These are phyloP conservation scores for Mycena amicta DNA, from an alignment of 768 basidiomycete genomes.

Conservation along the genomic window DNA sequence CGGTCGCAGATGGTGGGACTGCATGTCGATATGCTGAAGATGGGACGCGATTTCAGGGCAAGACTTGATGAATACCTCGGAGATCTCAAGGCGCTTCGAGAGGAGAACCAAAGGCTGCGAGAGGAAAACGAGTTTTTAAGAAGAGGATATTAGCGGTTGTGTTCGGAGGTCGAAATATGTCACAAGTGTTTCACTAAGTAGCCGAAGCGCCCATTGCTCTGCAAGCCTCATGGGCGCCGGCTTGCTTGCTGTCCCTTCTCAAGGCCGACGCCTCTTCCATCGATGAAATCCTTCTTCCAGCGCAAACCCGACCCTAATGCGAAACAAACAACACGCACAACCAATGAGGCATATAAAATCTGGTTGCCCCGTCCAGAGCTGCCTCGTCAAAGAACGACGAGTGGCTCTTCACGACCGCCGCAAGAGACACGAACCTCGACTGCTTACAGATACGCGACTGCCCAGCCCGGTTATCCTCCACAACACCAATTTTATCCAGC, in stretches of 20 bases:
- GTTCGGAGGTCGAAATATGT: background rate
- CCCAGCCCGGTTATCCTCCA: background rate
- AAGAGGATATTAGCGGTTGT: slow-evolving; percentile 35
- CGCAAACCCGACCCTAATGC: slow-evolving; percentile 18
- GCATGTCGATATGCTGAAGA: slow-evolving; percentile 71
- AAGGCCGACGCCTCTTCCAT: background rate
- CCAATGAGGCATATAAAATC: slow-evolving; percentile 16
- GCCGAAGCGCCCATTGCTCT: slow-evolving; percentile 18
- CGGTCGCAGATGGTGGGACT: slow-evolving; percentile 73
- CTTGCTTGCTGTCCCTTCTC: slow-evolving; percentile 18
- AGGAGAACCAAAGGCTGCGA: slow-evolving; percentile 67
- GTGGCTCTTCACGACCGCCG: background rate
- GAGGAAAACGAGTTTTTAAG: slow-evolving; percentile 69
- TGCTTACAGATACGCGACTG: background rate
- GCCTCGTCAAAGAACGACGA: background rate
- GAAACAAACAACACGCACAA: slow-evolving; percentile 3
- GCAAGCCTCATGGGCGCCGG: slow-evolving; percentile 21
- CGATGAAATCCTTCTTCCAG: slow-evolving; percentile 24
- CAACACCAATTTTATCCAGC: background rate
- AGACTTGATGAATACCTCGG: slow-evolving; percentile 64
- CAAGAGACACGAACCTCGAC: background rate
- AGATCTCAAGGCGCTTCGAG: slow-evolving; percentile 59
- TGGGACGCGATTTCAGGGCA: slow-evolving; percentile 66
- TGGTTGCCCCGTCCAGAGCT: slow-evolving; percentile 19
- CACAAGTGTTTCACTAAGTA: background rate